Evolutionary conservation across 306 rosid species (phyloP).

Genomic region (Quercus wislizeni): DNA sequence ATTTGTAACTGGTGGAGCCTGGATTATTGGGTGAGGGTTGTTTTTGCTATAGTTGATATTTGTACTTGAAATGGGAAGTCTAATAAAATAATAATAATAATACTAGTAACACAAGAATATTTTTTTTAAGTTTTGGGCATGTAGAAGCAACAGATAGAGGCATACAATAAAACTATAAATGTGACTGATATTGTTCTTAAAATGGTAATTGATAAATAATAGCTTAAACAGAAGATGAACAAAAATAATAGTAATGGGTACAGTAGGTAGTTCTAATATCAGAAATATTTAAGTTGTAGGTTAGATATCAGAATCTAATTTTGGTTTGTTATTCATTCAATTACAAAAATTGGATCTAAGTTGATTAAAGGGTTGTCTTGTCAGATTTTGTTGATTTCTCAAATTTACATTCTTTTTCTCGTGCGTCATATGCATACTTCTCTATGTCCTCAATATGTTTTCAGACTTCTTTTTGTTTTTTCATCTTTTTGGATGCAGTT

Average conservation of each 20-base stretch:
- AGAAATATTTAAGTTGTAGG: too few relatives aligned
- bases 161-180: neutral
- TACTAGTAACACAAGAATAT: neutral
- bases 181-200: neutral
- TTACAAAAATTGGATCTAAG: neutral
- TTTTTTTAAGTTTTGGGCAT: neutral
- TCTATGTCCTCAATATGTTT: neutral
- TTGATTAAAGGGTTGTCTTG: neutral
- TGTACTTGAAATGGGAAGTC: neutral
- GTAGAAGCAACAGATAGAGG: neutral
- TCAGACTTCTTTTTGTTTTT: neutral
- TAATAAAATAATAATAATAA: neutral
- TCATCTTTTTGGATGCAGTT: constrained; percentile 37
- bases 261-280: neutral
- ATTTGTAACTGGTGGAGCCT: constrained; percentile 93
- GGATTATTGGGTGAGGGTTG: constrained; percentile 88
- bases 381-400: neutral
- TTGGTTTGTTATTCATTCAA: neutral
- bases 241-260: too few relatives aligned
- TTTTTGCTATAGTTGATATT: constrained; percentile 8
- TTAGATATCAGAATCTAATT: neutral
- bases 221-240: neutral
- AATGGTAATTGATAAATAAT: neutral
- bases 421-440: neutral
- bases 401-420: neutral